phyloP scores from a whole-genome alignment of 805 yeast genomes.

The Saturnispora mendoncae region DNA sequence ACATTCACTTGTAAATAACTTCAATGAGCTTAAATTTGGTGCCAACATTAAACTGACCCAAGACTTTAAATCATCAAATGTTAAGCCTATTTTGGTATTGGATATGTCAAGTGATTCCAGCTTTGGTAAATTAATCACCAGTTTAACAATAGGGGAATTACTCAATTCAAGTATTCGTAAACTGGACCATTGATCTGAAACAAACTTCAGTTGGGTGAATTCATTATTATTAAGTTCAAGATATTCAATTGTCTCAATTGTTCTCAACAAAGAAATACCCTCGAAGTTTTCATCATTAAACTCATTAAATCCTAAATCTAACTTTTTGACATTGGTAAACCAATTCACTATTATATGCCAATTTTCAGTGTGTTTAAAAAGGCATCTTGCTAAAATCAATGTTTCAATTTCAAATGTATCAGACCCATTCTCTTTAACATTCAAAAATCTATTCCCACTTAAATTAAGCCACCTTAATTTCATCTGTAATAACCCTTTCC shows the following conservation, averaged over 20 bases:
- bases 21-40: neutral
- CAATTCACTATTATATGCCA: conserved; percentile 21
- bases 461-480: conserved; percentile 31
- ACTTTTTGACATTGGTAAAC: conserved; percentile 36
- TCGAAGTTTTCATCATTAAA: conserved; percentile 5
- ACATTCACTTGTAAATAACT: neutral
- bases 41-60: neutral
- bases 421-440: neutral
- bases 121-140: neutral
- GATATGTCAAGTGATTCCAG: conserved; percentile 29
- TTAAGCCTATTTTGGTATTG: conserved; percentile 27
- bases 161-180: neutral
- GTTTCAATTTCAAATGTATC: neutral
- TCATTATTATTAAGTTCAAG: conserved; percentile 2
- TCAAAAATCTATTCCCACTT: conserved; percentile 43
- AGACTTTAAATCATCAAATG: neutral
- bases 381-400: conserved; percentile 3
- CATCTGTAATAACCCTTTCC: conserved; percentile 36
- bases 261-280: neutral
- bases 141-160: neutral
- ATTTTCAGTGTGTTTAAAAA: neutral
- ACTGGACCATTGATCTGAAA: neutral
- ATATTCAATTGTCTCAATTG: neutral
- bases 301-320: conserved; percentile 14
- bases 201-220: neutral